Percentiles rank a stretch among this genome's conserved stretches.
Conservation (phyloP, 805 yeast species). For the Saccharomycopsis guyanensis region DNA sequence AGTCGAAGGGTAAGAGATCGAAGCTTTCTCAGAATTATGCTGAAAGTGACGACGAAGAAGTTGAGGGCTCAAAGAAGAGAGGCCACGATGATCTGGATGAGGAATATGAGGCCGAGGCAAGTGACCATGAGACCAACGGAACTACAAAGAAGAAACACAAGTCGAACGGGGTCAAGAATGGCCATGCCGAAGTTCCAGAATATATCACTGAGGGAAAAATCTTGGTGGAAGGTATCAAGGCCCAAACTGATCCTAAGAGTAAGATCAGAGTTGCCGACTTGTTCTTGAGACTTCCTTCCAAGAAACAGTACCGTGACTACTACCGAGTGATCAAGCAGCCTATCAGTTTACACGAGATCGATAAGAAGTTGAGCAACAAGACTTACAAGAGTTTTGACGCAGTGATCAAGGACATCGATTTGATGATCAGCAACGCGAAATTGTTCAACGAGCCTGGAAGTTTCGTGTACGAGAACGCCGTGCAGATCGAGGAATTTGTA, state of each 20-base stretch:
- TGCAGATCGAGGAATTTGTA: conserved; percentile 37
- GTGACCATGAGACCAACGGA: conserved; percentile 6
- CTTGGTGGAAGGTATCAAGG: conserved; percentile 37
- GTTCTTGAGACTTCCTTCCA: conserved; percentile 66
- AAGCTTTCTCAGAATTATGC: neutral
- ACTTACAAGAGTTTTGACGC: conserved; percentile 35
- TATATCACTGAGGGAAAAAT: conserved; percentile 28
- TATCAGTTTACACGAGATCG: conserved; percentile 49
- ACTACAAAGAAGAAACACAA: neutral
- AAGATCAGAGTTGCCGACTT: conserved; percentile 41
- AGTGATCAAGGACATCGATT: conserved; percentile 41
- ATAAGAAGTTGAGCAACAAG: conserved; percentile 48
- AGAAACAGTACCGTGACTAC: conserved; percentile 77
- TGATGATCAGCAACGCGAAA: conserved; percentile 63
- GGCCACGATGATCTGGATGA: conserved; percentile 20
- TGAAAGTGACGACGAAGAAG: conserved; percentile 14
- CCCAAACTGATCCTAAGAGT: conserved; percentile 38
- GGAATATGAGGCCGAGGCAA: conserved; percentile 12
- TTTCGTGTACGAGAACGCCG: conserved; percentile 54
- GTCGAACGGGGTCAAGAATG: neutral
- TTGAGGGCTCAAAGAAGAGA: conserved; percentile 23
- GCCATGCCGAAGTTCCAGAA: conserved; percentile 21
- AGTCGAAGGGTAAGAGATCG: conserved; percentile 33
- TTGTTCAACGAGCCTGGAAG: conserved; percentile 64
- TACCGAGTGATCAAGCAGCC: conserved; percentile 57